Percentiles rank a stretch among this genome's conserved stretches.
phyloP scores from a whole-genome alignment of 2,329 filamentous ascomycete species.

The Ascochyta clinopodiicola region DNA sequence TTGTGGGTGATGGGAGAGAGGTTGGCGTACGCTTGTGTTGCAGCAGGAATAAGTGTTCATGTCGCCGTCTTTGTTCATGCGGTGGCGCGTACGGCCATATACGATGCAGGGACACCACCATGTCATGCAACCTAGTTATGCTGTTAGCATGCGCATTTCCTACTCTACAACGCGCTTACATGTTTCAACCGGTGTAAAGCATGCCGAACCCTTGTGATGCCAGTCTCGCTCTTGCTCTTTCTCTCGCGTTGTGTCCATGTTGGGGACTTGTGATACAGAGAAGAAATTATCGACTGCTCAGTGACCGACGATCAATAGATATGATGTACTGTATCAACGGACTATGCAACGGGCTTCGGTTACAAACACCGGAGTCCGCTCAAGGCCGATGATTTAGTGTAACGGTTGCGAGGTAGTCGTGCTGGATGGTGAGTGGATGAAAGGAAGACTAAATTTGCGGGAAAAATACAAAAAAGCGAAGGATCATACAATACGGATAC shows the following conservation, averaged over 20 bases:
- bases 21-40: constrained; percentile 32
- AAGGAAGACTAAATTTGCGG: neutral
- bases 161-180: constrained; percentile 24
- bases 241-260: constrained; percentile 32
- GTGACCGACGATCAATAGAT: neutral
- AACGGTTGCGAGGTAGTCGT: neutral
- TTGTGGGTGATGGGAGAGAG: neutral
- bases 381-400: neutral
- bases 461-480: neutral
- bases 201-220: constrained; percentile 37
- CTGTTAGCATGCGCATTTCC: neutral
- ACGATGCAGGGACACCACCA: constrained; percentile 45
- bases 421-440: neutral
- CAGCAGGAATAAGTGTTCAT: constrained; percentile 37
- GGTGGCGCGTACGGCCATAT: constrained; percentile 41
- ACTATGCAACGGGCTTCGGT: constrained; percentile 1
- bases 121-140: constrained; percentile 34
- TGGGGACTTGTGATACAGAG: neutral
- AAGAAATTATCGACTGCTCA: neutral
- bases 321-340: neutral
- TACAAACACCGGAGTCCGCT: constrained; percentile 3
- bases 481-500: neutral
- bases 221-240: constrained; percentile 40
- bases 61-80: constrained; percentile 36
- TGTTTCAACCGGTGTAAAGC: constrained; percentile 39